phyloP scores from a whole-genome alignment of 225 moss, liverwort and hornwort species.

The Neckera pumila region DNA sequence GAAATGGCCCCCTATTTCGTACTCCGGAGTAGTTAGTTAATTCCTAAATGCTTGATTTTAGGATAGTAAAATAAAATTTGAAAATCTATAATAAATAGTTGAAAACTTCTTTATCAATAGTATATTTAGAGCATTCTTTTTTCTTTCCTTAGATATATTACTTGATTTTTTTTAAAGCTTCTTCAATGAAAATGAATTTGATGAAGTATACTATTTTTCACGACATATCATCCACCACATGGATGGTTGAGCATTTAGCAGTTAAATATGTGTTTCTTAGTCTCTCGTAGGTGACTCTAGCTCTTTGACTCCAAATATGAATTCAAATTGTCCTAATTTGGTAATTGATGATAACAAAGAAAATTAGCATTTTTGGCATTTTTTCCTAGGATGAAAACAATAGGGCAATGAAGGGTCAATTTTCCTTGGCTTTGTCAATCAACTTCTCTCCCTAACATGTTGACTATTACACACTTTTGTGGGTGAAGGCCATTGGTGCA shows the following conservation, averaged over 20 bases:
- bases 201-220: neutral
- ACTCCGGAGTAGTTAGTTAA: neutral
- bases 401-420: neutral
- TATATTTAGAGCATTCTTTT: too few relatives aligned
- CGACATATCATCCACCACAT: neutral
- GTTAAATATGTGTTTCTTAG: neutral
- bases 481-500: neutral
- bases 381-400: neutral
- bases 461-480: neutral
- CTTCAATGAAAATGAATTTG: neutral
- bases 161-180: neutral
- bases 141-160: neutral
- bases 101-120: neutral
- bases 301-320: neutral
- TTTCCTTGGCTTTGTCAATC: neutral
- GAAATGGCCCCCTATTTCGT: too few relatives aligned
- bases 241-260: neutral
- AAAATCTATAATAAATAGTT: neutral
- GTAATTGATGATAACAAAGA: accelerated
- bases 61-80: too few relatives aligned
- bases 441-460: neutral
- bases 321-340: neutral
- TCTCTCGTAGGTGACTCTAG: accelerated
- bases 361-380: neutral
- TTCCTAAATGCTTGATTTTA: neutral